Evolutionary conservation across 2,329 filamentous ascomycete genomes (phyloP).

Genomic region (Penicillium expansum): DNA sequence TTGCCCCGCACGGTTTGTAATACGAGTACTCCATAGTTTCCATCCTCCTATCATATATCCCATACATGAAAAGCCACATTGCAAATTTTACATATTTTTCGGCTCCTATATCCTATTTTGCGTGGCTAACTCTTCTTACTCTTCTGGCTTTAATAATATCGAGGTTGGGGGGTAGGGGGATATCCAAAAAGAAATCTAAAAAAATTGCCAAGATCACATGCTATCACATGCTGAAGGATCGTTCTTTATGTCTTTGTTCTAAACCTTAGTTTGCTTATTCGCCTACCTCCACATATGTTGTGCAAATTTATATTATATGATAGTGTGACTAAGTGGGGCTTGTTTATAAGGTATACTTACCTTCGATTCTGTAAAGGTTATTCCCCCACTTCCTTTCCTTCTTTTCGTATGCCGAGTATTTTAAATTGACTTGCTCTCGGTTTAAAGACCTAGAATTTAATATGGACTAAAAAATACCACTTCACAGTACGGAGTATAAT

Average conservation of each 20-base stretch:
- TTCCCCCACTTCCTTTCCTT: too few relatives aligned
- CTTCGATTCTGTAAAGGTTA: not conserved
- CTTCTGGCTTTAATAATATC: not conserved
- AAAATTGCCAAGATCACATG: not conserved
- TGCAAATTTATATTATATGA: not conserved
- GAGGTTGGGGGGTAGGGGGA: not conserved
- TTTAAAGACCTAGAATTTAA: not conserved
- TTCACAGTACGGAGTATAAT: too few relatives aligned
- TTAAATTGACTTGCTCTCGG: too few relatives aligned
- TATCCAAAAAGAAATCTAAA: not conserved
- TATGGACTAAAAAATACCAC: too few relatives aligned
- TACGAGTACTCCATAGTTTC: too few relatives aligned
- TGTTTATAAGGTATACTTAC: not conserved
- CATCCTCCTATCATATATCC: too few relatives aligned
- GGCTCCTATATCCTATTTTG: too few relatives aligned
- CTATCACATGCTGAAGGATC: not conserved
- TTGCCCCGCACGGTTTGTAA: too few relatives aligned
- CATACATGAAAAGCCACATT: too few relatives aligned
- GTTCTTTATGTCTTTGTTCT: not conserved
- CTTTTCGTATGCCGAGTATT: too few relatives aligned
- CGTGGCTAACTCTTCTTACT: not conserved
- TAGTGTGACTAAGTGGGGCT: not conserved
- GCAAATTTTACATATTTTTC: too few relatives aligned
- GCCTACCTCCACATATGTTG: not conserved
- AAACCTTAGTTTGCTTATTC: not conserved